These are phyloP conservation scores for Annulohypoxylon stygium DNA, from an alignment of 495 filamentous ascomycete species.

Conservation along the genomic window DNA sequence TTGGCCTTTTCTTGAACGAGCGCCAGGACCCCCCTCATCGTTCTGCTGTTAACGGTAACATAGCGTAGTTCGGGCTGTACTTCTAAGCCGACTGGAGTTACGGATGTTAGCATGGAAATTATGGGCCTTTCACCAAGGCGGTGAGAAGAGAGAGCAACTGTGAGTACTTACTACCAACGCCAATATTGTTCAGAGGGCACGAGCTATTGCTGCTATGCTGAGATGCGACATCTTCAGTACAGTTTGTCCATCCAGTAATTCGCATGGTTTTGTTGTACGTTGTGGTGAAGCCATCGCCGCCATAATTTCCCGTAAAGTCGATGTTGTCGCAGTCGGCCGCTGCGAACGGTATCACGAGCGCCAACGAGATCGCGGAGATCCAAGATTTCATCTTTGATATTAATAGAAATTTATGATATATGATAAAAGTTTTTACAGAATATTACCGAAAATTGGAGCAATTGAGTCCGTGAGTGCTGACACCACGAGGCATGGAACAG, in stretches of 20 bases:
- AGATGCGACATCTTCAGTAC: neutral
- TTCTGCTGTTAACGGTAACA: constrained; percentile 1
- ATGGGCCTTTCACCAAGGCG: neutral
- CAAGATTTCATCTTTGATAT: constrained; percentile 19
- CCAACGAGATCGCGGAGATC: constrained; percentile 1
- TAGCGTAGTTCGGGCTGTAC: constrained; percentile 17
- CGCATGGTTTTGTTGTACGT: constrained; percentile 8
- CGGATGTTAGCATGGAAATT: neutral
- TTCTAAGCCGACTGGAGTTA: constrained; percentile 17
- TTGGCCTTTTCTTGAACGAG: neutral
- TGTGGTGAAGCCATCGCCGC: constrained; percentile 20
- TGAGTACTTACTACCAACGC: constrained; percentile 14
- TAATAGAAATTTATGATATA: neutral
- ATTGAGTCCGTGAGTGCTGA: neutral
- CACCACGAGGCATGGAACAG: neutral
- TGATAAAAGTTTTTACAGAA: neutral
- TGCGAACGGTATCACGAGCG: constrained; percentile 16
- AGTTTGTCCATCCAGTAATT: constrained; percentile 12
- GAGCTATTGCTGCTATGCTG: neutral
- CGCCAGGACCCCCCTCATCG: constrained; percentile 11
- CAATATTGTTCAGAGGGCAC: neutral
- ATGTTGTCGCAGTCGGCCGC: constrained; percentile 31
- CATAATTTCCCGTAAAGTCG: constrained; percentile 7
- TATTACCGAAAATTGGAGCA: constrained; percentile 1
- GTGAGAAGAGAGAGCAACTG: neutral